A percentile compares a stretch with the other conserved stretches of the same genome.
phyloP scores from a whole-genome alignment of 257 asterid genomes.

The Ilex aquifolium region DNA sequence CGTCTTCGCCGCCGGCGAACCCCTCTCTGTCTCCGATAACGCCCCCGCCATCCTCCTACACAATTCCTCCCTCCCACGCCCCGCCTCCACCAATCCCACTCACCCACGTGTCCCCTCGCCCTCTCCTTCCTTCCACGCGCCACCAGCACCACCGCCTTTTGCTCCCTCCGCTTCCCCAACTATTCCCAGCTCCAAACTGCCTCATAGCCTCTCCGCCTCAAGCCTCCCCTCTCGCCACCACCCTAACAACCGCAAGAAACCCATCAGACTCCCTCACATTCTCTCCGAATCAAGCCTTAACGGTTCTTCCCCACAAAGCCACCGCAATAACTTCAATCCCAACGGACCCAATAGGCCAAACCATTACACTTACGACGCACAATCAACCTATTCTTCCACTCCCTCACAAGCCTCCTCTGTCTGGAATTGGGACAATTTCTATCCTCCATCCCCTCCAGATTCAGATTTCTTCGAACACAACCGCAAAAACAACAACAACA shows the following conservation, averaged over 20 bases:
- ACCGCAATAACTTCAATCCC: slow-evolving; percentile 14
- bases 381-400: slow-evolving; percentile 66
- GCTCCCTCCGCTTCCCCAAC: slow-evolving; percentile 26
- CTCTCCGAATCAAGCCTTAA: slow-evolving; percentile 73
- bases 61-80: slow-evolving; percentile 15
- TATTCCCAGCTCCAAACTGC: slow-evolving; percentile 17
- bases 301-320: slow-evolving; percentile 49
- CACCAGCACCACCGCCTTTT: slow-evolving; percentile 34
- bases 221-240: slow-evolving; percentile 17
- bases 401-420: slow-evolving; percentile 90
- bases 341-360: slow-evolving; percentile 5
- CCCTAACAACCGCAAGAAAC: slow-evolving; percentile 31
- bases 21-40: slow-evolving; percentile 70
- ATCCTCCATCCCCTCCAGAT: slow-evolving; percentile 90
- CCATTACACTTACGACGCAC: slow-evolving; percentile 45
- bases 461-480: slow-evolving; percentile 72
- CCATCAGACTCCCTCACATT: slow-evolving; percentile 69
- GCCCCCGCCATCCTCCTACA: slow-evolving; percentile 87
- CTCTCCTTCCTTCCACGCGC: slow-evolving; percentile 31
- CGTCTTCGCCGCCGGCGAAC: slow-evolving; percentile 82
- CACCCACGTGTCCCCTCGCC: slow-evolving; percentile 31
- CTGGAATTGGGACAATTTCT: slow-evolving; percentile 96
- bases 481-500: slow-evolving; percentile 27
- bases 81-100: slow-evolving; percentile 32
- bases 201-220: slow-evolving; percentile 45